Conservation (phyloP, 257 asterid species). For the Rauvolfia tetraphylla region DNA sequence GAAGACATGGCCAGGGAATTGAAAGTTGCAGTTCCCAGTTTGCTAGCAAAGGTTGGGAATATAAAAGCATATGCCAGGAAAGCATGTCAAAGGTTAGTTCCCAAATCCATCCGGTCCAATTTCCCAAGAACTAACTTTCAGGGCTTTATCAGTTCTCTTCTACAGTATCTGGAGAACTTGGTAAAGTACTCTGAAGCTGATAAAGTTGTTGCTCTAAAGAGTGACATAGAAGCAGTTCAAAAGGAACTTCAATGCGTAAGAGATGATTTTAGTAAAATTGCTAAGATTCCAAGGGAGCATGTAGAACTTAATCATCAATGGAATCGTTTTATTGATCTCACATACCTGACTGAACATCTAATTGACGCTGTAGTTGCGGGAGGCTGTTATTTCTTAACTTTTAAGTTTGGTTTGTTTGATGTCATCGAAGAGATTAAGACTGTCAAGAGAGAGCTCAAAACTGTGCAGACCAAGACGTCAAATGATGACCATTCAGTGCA, state of each 20-base stretch:
- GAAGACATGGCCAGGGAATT: too few species aligned
- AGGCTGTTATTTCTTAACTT: neutral
- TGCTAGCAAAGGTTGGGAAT: too few species aligned
- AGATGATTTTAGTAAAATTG: neutral
- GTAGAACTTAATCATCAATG: too few species aligned
- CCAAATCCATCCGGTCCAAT: neutral
- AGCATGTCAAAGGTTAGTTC: neutral
- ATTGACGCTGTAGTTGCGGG: neutral
- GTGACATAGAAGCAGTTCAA: neutral
- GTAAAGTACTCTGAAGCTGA: neutral
- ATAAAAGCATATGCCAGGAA: too few species aligned
- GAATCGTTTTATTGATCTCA: neutral
- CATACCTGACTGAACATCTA: conserved; percentile 3
- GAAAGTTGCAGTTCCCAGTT: too few species aligned
- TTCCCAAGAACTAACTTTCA: conserved; percentile 11
- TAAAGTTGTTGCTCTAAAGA: neutral
- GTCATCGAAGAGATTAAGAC: neutral
- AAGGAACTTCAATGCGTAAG: neutral
- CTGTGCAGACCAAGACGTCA: neutral
- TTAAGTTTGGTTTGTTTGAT: conserved; percentile 1
- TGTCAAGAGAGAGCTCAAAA: neutral
- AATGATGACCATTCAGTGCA: neutral
- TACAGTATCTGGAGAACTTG: neutral
- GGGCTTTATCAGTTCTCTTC: neutral
- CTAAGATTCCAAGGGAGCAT: too few species aligned